phyloP scores from a whole-genome alignment of 176 grass and related monocot genomes.

The Stipa capillata region DNA sequence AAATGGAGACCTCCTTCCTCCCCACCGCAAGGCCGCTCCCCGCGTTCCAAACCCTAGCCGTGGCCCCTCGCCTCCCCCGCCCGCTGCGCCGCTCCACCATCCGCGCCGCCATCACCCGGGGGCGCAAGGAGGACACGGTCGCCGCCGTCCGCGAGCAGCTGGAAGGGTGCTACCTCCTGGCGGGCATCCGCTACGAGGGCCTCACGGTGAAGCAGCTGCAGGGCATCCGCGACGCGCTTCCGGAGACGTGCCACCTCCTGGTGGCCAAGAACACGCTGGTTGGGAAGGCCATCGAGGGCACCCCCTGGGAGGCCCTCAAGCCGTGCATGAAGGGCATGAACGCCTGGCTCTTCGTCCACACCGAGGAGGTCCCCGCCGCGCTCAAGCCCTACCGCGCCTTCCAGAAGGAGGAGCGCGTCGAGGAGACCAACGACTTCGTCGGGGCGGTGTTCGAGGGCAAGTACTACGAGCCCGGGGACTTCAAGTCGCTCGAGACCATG shows the following conservation, averaged over 20 bases:
- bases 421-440: slow-evolving; percentile 77
- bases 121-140: slow-evolving; percentile 67
- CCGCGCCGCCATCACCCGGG: slow-evolving; percentile 57
- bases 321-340: slow-evolving; percentile 96
- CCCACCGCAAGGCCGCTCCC: slow-evolving; percentile 28
- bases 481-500: slow-evolving; percentile 88
- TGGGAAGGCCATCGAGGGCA: slow-evolving; percentile 90
- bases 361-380: slow-evolving; percentile 75
- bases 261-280: slow-evolving; percentile 88
- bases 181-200: slow-evolving; percentile 84
- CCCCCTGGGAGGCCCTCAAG: slow-evolving; percentile 66
- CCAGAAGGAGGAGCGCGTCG: slow-evolving; percentile 81
- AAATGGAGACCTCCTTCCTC: slow-evolving; percentile 70
- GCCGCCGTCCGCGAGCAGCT: slow-evolving; percentile 60
- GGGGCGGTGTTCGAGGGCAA: slow-evolving; percentile 90
- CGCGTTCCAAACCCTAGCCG: background rate
- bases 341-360: slow-evolving; percentile 93
- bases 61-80: slow-evolving; percentile 4
- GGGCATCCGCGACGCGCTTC: slow-evolving; percentile 63
- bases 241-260: slow-evolving; percentile 56
- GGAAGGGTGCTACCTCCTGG: slow-evolving; percentile 81
- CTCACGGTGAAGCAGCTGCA: slow-evolving; percentile 87
- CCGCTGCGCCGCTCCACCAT: slow-evolving; percentile 38
- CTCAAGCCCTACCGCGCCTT: slow-evolving; percentile 76
- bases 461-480: slow-evolving; percentile 79